Evolutionary conservation across 2,329 filamentous ascomycete species (phyloP).

Genomic region (Fusarium verrucosum): DNA sequence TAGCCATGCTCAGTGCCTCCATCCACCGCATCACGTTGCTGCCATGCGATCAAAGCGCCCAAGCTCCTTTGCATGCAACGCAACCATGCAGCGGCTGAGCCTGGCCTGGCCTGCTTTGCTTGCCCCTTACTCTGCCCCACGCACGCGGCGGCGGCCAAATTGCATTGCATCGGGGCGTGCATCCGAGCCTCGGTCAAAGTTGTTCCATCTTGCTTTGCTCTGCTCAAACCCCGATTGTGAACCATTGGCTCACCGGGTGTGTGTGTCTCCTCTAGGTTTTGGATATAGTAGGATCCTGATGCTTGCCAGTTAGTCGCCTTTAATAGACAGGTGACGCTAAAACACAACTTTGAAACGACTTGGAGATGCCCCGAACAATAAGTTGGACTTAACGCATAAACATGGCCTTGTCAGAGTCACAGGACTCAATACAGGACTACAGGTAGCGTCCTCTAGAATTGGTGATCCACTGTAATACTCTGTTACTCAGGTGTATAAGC

Average conservation of each 20-base stretch:
- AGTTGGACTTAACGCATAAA: constrained; percentile 21
- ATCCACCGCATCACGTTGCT: constrained; percentile 46
- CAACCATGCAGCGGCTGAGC: constrained; percentile 32
- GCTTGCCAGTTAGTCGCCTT: constrained; percentile 18
- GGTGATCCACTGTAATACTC: background rate
- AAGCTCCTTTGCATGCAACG: constrained; percentile 35
- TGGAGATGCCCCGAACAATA: constrained; percentile 24
- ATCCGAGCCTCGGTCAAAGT: constrained; percentile 21
- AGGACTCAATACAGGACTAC: constrained; percentile 4
- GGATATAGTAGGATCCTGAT: constrained; percentile 33
- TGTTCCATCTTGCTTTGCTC: constrained; percentile 15
- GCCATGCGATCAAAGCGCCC: constrained; percentile 44
- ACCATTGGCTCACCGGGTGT: background rate
- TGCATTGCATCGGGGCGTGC: constrained; percentile 23
- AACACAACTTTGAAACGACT: constrained; percentile 42
- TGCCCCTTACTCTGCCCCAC: constrained; percentile 39
- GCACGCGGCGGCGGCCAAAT: constrained; percentile 15
- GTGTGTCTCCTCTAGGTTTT: constrained; percentile 1
- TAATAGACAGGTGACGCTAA: constrained; percentile 31
- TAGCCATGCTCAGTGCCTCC: constrained; percentile 41
- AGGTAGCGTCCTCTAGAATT: background rate
- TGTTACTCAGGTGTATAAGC: constrained; percentile 6
- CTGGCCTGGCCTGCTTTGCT: too few relatives aligned
- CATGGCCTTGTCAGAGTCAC: constrained; percentile 4
- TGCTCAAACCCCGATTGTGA: background rate